phyloP scores from a whole-genome alignment of 2,329 filamentous ascomycete genomes.

The Davidsoniella neocaledoniae region DNA sequence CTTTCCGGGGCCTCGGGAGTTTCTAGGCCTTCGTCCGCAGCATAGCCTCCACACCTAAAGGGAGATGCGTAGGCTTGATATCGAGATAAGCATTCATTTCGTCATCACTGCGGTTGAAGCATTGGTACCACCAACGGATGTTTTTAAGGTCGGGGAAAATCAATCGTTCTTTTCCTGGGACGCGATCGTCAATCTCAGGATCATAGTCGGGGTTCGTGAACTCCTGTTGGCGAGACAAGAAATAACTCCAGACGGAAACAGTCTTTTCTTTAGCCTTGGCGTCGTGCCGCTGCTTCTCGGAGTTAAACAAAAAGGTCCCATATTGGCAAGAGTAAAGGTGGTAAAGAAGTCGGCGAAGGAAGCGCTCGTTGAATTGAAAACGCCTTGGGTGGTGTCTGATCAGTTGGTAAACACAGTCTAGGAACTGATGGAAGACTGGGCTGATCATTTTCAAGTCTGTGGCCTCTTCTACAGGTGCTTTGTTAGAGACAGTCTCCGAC shows the following conservation, averaged over 20 bases:
- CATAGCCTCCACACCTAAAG: neutral
- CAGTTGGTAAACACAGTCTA: conserved; percentile 86
- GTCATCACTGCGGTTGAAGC: conserved; percentile 69
- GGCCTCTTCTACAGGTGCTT: conserved; percentile 38
- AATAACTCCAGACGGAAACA: conserved; percentile 90
- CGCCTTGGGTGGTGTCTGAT: conserved; percentile 69
- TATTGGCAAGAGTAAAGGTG: conserved; percentile 95
- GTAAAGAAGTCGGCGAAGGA: conserved; percentile 74
- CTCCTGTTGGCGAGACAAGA: conserved; percentile 61
- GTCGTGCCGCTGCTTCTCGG: conserved; percentile 70
- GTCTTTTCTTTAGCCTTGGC: conserved; percentile 53
- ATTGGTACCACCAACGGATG: conserved; percentile 84
- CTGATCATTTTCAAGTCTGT: conserved; percentile 83
- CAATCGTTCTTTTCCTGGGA: conserved; percentile 64
- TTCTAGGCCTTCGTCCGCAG: neutral
- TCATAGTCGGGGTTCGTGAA: conserved; percentile 76
- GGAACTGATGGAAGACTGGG: conserved; percentile 93
- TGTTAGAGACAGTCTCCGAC: conserved; percentile 24
- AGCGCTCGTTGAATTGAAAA: conserved; percentile 94
- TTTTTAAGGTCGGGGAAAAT: conserved; percentile 63
- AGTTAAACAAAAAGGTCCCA: conserved; percentile 91
- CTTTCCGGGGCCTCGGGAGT: too few relatives aligned
- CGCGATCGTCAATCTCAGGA: conserved; percentile 54
- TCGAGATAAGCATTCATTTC: conserved; percentile 74
- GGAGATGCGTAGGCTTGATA: conserved; percentile 16